Percentiles rank a stretch among this genome's conserved stretches.
Conservation (phyloP, 192 early-diverging fungal species). For the Linderina pennispora region DNA sequence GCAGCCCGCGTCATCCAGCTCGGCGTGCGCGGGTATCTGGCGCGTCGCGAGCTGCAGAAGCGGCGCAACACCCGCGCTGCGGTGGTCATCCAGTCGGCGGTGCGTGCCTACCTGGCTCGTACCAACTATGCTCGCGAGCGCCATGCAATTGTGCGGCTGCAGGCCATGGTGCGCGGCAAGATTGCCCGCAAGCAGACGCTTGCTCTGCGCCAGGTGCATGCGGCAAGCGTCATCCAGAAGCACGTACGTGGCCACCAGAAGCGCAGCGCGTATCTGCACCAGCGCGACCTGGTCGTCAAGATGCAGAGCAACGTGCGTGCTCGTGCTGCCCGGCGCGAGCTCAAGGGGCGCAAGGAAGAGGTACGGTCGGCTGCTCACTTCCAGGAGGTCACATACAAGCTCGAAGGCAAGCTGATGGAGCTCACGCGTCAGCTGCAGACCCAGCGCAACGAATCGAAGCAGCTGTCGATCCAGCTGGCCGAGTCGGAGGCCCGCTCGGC, state of each 20-base stretch:
- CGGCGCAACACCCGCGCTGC: constrained; percentile 68
- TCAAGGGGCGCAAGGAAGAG: constrained; percentile 72
- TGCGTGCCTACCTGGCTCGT: constrained; percentile 59
- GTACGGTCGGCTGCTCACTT: constrained; percentile 85
- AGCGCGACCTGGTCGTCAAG: constrained; percentile 55
- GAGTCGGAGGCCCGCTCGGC: constrained; percentile 60
- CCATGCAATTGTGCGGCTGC: constrained; percentile 55
- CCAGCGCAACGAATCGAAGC: constrained; percentile 40
- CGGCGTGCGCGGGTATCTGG: constrained; percentile 54
- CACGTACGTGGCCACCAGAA: constrained; percentile 61
- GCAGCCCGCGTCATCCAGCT: constrained; percentile 67
- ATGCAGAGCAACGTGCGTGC: constrained; percentile 83
- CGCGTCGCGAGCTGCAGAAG: constrained; percentile 46
- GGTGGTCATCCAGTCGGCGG: constrained; percentile 66
- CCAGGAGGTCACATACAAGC: constrained; percentile 87
- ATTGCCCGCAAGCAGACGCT: constrained; percentile 59
- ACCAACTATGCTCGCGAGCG: constrained; percentile 37
- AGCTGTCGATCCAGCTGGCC: constrained; percentile 39
- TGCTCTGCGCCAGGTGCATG: constrained; percentile 51
- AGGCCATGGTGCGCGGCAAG: constrained; percentile 59
- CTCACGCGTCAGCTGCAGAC: constrained; percentile 71
- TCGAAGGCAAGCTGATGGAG: constrained; percentile 96
- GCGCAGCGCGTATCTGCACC: constrained; percentile 53
- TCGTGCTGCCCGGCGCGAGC: constrained; percentile 59
- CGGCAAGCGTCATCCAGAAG: constrained; percentile 75